These are phyloP conservation scores for Blastomyces gilchristii DNA, from an alignment of 2,329 filamentous ascomycete genomes.

Conservation along the genomic window DNA sequence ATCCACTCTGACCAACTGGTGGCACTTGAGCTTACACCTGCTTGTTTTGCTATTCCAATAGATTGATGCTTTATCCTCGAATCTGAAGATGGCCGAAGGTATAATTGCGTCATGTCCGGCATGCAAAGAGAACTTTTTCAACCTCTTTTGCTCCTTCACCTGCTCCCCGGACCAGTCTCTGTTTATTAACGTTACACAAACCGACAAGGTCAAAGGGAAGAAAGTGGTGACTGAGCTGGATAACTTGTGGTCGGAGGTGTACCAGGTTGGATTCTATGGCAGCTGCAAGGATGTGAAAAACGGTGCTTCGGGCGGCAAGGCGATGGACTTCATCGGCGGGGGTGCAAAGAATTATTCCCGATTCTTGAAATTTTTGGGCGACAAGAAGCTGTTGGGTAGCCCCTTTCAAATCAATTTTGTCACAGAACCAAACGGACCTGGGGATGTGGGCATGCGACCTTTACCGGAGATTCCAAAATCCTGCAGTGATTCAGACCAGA, in stretches of 20 bases:
- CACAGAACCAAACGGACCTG: constrained; percentile 48
- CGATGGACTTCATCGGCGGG: constrained; percentile 92
- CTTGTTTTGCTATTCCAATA: constrained; percentile 26
- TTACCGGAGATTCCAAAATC: constrained; percentile 64
- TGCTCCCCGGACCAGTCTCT: constrained; percentile 94
- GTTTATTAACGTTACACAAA: constrained; percentile 84
- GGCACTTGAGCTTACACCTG: not conserved
- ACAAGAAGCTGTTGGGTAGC: constrained; percentile 81
- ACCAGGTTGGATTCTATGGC: constrained; percentile 80
- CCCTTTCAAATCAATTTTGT: constrained; percentile 95
- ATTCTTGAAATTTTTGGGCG: constrained; percentile 82
- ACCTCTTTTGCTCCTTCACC: constrained; percentile 95
- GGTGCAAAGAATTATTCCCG: constrained; percentile 82
- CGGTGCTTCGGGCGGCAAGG: constrained; percentile 81
- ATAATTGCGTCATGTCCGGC: constrained; percentile 91
- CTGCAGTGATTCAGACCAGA: constrained; percentile 80
- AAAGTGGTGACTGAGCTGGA: constrained; percentile 78
- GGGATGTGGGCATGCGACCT: constrained; percentile 60
- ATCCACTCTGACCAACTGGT: not conserved
- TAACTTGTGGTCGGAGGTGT: constrained; percentile 74
- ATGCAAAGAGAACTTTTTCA: constrained; percentile 97
- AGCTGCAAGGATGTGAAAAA: constrained; percentile 99
- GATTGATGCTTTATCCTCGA: constrained; percentile 70
- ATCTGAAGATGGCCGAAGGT: constrained; percentile 74
- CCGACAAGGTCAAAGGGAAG: constrained; percentile 47